phyloP scores from a whole-genome alignment of 164 flowering plant species.

The Houttuynia cordata region DNA sequence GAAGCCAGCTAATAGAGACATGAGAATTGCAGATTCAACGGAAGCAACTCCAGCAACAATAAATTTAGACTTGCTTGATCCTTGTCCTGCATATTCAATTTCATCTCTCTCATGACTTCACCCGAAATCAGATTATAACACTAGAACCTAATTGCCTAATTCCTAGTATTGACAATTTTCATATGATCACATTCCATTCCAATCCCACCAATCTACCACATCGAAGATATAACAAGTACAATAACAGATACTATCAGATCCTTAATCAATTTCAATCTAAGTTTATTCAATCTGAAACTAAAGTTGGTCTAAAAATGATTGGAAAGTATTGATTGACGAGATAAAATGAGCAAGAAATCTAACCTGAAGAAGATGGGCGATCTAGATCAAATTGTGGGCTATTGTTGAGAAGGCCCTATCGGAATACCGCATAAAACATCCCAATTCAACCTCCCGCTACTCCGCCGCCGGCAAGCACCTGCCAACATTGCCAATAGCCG shows the following conservation, averaged over 20 bases:
- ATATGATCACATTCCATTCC: no score
- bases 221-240: no score
- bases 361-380: neutral
- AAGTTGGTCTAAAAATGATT: no score
- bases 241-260: no score
- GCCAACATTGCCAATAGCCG: slow-evolving; percentile 21
- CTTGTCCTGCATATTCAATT: neutral
- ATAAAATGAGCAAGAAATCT: neutral
- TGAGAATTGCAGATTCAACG: neutral
- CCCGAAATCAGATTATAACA: neutral
- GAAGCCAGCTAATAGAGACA: neutral
- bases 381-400: neutral
- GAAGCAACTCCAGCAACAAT: neutral
- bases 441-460: slow-evolving; percentile 40
- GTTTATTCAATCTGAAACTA: no score
- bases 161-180: no score
- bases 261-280: no score
- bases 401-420: slow-evolving; percentile 20
- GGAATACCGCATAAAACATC: slow-evolving; percentile 53
- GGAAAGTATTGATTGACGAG: neutral
- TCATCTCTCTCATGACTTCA: neutral
- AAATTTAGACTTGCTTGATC: neutral
- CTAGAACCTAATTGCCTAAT: neutral
- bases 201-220: no score
- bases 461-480: slow-evolving; percentile 25